These are phyloP conservation scores for Backusella australiensis DNA, from an alignment of 192 early-diverging fungal genomes.

Conservation along the genomic window DNA sequence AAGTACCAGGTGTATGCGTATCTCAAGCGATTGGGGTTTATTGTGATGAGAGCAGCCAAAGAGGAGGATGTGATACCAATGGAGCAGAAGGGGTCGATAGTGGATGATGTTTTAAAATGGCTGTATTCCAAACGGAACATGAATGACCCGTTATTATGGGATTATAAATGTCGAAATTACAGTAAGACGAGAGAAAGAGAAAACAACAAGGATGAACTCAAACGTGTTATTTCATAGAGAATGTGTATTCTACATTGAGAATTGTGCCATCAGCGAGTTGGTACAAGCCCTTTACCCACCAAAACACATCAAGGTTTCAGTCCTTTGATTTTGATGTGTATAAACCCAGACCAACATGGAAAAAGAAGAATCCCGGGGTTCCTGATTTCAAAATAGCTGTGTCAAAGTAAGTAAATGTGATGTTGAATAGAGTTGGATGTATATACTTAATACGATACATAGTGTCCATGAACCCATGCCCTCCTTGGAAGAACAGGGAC, in stretches of 20 bases:
- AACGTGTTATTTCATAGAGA: not conserved
- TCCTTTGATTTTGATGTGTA: constrained; percentile 45
- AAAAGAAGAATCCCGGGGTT: constrained; percentile 45
- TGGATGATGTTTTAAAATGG: not conserved
- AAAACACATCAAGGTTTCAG: not conserved
- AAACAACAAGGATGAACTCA: not conserved
- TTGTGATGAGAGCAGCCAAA: constrained; percentile 36
- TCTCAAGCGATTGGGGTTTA: constrained; percentile 53
- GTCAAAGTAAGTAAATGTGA: constrained; percentile 23
- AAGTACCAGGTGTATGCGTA: constrained; percentile 48
- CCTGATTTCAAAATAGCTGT: constrained; percentile 47
- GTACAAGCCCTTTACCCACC: constrained; percentile 9
- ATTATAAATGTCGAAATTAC: constrained; percentile 13
- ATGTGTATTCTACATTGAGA: constrained; percentile 14
- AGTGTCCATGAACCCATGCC: constrained; percentile 9
- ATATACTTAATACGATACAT: not conserved
- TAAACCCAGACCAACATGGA: constrained; percentile 39
- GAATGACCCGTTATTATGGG: not conserved
- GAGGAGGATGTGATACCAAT: too few relatives aligned
- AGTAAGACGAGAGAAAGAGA: constrained; percentile 11
- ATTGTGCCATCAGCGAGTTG: constrained; percentile 15
- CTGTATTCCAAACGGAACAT: not conserved
- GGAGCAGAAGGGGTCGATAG: not conserved
- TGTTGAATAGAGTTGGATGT: not conserved
- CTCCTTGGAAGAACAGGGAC: not conserved